Evolutionary conservation across 1,284 basidiomycete species (phyloP).

Genomic region (Trichosporon asahii): DNA sequence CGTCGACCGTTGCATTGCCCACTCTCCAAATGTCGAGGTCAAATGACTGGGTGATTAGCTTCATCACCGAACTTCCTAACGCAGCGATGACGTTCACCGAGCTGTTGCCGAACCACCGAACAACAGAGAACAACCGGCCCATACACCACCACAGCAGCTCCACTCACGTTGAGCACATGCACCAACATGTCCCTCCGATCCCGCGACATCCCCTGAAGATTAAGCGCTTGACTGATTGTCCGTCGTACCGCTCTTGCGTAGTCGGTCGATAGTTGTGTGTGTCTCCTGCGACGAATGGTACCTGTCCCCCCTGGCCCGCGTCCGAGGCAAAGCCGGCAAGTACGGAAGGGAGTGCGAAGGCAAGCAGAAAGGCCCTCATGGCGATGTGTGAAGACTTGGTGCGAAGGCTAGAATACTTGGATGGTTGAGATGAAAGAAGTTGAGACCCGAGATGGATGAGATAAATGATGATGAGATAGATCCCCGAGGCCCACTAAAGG

Average conservation of each 20-base stretch:
- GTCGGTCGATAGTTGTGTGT: not conserved
- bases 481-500: not conserved
- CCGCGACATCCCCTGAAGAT: not conserved
- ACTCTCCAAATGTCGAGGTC: conserved; percentile 5
- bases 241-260: not conserved
- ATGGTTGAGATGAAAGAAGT: not conserved
- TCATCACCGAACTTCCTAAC: not conserved
- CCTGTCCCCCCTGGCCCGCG: not conserved
- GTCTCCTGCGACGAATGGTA: not conserved
- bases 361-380: not conserved
- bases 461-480: not conserved
- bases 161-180: not conserved
- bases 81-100: not conserved
- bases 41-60: not conserved
- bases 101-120: not conserved
- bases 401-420: not conserved
- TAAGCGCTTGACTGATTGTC: not conserved
- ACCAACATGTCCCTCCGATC: not conserved
- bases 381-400: not conserved
- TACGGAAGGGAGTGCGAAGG: not conserved
- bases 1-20: not conserved
- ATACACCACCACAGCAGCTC: not conserved
- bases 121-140: not conserved
- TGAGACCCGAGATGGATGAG: too few relatives aligned
- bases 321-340: not conserved